Conservation (phyloP, 2,329 filamentous ascomycete species). For the Phialocephala sp. region DNA sequence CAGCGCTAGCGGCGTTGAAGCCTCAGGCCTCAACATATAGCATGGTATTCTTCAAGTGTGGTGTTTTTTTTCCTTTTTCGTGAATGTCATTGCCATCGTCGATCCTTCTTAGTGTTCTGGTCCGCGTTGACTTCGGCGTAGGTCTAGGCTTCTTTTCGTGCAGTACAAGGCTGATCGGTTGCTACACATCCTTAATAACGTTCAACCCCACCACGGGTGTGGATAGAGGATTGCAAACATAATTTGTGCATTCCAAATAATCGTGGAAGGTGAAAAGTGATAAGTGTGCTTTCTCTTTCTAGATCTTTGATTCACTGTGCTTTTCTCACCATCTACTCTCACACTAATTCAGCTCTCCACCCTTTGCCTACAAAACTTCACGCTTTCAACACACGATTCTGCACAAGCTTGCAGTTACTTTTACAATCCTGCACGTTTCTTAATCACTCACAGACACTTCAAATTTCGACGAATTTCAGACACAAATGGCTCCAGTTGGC, state of each 20-base stretch:
- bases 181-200: conserved; percentile 7
- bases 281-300: background rate
- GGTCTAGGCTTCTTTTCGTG: conserved; percentile 3
- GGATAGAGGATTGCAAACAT: background rate
- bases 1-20: no score
- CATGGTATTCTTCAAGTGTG: background rate
- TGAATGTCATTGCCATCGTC: background rate
- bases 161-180: background rate
- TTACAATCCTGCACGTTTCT: no score
- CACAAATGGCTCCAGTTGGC: conserved; percentile 18
- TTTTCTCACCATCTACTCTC: background rate
- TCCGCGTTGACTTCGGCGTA: background rate
- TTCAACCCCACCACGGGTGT: background rate
- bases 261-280: background rate
- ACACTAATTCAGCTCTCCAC: background rate
- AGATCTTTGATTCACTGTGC: background rate
- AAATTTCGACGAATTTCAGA: background rate
- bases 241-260: conserved; percentile 3
- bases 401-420: no score
- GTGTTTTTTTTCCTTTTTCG: background rate
- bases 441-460: no score
- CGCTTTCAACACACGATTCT: background rate
- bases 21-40: no score
- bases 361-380: background rate
- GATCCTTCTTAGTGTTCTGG: conserved; percentile 10